A percentile compares a stretch with the other conserved stretches of the same genome.
phyloP scores from a whole-genome alignment of 345 rosid genomes.

The Leavenworthia alabamica region DNA sequence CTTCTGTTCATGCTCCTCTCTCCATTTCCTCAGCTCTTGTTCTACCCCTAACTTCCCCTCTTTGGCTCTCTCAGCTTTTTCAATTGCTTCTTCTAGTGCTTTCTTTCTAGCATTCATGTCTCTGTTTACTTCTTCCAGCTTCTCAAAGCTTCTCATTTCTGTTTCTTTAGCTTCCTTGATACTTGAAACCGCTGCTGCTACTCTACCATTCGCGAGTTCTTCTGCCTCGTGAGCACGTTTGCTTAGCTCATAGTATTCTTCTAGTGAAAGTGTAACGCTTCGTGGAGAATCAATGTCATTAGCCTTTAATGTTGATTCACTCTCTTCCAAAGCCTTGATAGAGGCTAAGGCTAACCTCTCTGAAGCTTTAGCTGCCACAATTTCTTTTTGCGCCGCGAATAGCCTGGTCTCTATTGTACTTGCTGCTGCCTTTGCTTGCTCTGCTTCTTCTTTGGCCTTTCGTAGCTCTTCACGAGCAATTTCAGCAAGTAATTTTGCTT shows the following conservation, averaged over 20 bases:
- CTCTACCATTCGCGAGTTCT: constrained; percentile 63
- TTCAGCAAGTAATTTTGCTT: constrained; percentile 59
- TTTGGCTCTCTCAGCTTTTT: constrained; percentile 76
- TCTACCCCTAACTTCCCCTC: constrained; percentile 75
- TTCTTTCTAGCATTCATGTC: constrained; percentile 60
- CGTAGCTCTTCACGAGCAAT: constrained; percentile 66
- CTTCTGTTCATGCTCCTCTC: constrained; percentile 70
- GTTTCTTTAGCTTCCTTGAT: constrained; percentile 74
- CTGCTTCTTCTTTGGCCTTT: constrained; percentile 68
- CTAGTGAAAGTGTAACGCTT: constrained; percentile 69
- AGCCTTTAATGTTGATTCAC: constrained; percentile 47
- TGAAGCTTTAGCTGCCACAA: constrained; percentile 81
- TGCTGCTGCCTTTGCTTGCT: constrained; percentile 75
- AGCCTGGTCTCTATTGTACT: constrained; percentile 65
- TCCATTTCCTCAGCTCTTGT: constrained; percentile 82
- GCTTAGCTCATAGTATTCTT: constrained; percentile 86
- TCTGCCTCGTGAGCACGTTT: constrained; percentile 78
- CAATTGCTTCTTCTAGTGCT: constrained; percentile 60
- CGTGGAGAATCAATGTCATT: constrained; percentile 35
- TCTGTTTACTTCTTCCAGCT: constrained; percentile 54
- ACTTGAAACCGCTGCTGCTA: constrained; percentile 61
- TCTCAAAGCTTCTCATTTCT: constrained; percentile 47
- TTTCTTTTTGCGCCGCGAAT: constrained; percentile 69
- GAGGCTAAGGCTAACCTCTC: constrained; percentile 76
- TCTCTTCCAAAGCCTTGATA: constrained; percentile 72